Evolutionary conservation across 805 yeast species (phyloP), one percentile per base, ranked within the genome.

Genomic region (Candida maltosa): DNA sequence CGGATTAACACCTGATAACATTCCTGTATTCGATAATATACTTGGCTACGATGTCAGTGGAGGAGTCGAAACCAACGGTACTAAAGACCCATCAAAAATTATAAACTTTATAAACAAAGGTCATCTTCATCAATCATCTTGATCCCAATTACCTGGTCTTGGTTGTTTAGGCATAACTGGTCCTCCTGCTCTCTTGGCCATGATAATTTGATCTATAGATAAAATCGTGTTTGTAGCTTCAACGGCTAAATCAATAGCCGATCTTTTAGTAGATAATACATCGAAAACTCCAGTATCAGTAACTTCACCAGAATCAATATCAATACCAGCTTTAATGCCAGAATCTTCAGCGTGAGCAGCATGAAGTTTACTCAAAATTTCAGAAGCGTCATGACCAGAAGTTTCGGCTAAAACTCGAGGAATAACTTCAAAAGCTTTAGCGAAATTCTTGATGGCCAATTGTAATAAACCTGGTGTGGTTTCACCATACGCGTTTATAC

Each of bases 161-260:
- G 82, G 83, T 55, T 85, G 94, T 50, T 65, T 57, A 22, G 96
- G 96, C 75, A 88, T 81, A 21, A 70, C 80, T 32, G 98, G 98
- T 16, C 98, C 98, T 46, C 98, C 98, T 2, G 97, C 97, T 59
- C 96, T 80, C 76, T 91, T 91, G 29, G 98, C 97, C 93, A 91
- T 93, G 57, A 91, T 93, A 52, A 91, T 91, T 73, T 91, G 97
- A 60, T 93, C 97, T 33, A 93, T 93, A 17, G 95, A 80, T 44
- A 89, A 72, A 35, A 89, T 83, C 4, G 97, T 93, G 44, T 75
- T 77, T 10, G 96, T 94, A 32, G 97, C 96, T 47, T 93, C 97
- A 3, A 96, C 88, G 12, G 98, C 97, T 44, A 93, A 82, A 49
- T 81, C 78, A 47, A 93, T 83, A 31, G 97, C 98, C 43, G 87